These are phyloP conservation scores for Aphanomyces cochlioides DNA, from an alignment of 352 stramenopile species.

Conservation along the genomic window DNA sequence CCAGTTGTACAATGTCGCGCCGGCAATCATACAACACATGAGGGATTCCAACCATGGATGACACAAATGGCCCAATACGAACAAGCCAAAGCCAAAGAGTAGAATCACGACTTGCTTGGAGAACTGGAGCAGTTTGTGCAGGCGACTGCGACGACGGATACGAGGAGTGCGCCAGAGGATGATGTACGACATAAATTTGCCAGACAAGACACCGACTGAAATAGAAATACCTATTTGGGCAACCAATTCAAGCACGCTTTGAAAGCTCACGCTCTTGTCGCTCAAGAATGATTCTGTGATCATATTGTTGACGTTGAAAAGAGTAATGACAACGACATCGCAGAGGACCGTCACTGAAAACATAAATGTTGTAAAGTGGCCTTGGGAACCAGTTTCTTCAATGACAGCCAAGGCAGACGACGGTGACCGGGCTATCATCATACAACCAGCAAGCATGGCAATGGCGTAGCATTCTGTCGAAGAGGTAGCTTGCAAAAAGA, in stretches of 20 bases:
- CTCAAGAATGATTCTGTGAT: conserved; percentile 58
- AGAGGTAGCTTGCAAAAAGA: conserved; percentile 58
- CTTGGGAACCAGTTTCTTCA: conserved; percentile 57
- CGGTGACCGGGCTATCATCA: conserved; percentile 68
- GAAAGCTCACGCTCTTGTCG: conserved; percentile 38
- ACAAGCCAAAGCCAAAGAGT: conserved; percentile 57
- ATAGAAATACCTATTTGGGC: conserved; percentile 54
- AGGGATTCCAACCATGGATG: conserved; percentile 64
- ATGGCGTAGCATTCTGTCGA: conserved; percentile 60
- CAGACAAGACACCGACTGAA: conserved; percentile 44
- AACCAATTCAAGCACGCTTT: conserved; percentile 36
- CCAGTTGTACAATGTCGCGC: conserved; percentile 53
- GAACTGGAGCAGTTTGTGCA: conserved; percentile 37
- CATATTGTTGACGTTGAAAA: conserved; percentile 74
- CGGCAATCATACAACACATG: conserved; percentile 65
- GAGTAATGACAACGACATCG: conserved; percentile 62
- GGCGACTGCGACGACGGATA: conserved; percentile 54
- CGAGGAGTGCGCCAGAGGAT: conserved; percentile 48
- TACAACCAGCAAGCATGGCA: conserved; percentile 54
- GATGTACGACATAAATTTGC: conserved; percentile 53
- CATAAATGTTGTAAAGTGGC: conserved; percentile 64
- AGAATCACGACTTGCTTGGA: conserved; percentile 55
- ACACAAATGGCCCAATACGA: conserved; percentile 53
- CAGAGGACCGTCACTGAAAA: conserved; percentile 70
- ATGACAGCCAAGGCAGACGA: conserved; percentile 65